Evolutionary conservation across 2,329 filamentous ascomycete genomes (phyloP).

Genomic region (Sclerotinia borealis): DNA sequence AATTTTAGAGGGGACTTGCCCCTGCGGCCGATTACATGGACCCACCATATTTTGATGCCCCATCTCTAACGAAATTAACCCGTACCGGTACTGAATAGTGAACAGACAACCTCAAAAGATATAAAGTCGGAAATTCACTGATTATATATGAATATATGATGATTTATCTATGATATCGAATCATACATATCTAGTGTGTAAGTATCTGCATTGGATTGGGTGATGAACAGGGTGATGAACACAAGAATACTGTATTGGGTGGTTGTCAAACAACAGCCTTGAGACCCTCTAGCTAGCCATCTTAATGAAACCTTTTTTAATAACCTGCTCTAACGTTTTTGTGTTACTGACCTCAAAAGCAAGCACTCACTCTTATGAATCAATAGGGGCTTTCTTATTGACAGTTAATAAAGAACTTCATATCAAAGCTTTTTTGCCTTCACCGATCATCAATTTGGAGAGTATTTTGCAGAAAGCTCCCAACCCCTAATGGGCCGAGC

Average conservation of each 20-base stretch:
- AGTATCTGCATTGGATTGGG: no score
- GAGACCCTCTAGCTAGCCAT: no score
- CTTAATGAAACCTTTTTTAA: not conserved
- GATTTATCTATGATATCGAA: no score
- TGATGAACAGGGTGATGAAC: not conserved
- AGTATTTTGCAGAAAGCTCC: not conserved
- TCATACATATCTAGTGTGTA: no score
- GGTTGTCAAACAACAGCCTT: not conserved
- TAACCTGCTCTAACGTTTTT: not conserved
- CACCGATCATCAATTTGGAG: not conserved
- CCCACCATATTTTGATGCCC: not conserved
- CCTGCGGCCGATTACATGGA: constrained; percentile 10
- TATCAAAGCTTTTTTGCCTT: not conserved
- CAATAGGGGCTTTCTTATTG: not conserved
- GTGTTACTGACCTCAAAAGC: not conserved
- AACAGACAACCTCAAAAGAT: not conserved
- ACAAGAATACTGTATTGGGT: not conserved
- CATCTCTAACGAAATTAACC: constrained; percentile 8
- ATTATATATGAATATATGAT: not conserved
- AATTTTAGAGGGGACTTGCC: constrained; percentile 13
- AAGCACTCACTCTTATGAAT: not conserved
- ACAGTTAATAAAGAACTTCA: not conserved
- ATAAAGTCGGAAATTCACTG: not conserved
- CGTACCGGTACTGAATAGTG: not conserved
- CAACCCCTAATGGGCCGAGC: not conserved